Evolutionary conservation across 345 rosid species (phyloP).

Genomic region (Barbarea vulgaris): DNA sequence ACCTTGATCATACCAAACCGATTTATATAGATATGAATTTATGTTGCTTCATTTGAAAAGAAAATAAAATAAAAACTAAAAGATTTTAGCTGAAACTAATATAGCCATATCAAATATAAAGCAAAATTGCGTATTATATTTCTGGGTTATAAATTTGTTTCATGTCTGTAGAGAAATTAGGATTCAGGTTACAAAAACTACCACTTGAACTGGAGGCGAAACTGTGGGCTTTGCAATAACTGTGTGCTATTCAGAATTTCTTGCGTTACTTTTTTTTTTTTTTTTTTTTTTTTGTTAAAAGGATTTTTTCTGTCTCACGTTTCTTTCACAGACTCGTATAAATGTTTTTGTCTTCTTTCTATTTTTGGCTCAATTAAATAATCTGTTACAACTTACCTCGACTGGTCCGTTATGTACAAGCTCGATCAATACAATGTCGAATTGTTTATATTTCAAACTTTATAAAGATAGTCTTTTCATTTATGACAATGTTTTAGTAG

Average conservation of each 20-base stretch:
- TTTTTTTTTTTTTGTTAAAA: background rate
- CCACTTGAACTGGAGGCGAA: conserved; percentile 20
- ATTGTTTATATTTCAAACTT: background rate
- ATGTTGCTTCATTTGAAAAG: background rate
- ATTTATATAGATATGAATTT: background rate
- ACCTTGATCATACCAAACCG: background rate
- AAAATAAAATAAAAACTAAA: background rate
- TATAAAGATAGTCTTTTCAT: background rate
- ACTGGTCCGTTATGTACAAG: conserved; percentile 32
- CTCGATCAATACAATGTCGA: conserved; percentile 9
- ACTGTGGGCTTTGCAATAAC: conserved; percentile 35
- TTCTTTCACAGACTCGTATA: background rate
- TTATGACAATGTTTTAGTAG: background rate
- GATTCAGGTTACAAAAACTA: conserved; percentile 14
- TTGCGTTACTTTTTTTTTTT: background rate
- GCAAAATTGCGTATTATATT: background rate
- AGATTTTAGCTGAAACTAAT: background rate
- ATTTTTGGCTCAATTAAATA: conserved; percentile 19
- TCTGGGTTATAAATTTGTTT: background rate
- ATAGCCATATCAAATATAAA: background rate
- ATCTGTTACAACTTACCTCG: conserved; percentile 34
- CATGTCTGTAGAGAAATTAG: background rate
- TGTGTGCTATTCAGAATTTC: conserved; percentile 17
- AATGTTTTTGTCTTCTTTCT: conserved; percentile 42
- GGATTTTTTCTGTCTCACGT: background rate